Base-by-base conservation (phyloP, 441 rosid genomes). In the Dalechampia spathulata region DNA sequence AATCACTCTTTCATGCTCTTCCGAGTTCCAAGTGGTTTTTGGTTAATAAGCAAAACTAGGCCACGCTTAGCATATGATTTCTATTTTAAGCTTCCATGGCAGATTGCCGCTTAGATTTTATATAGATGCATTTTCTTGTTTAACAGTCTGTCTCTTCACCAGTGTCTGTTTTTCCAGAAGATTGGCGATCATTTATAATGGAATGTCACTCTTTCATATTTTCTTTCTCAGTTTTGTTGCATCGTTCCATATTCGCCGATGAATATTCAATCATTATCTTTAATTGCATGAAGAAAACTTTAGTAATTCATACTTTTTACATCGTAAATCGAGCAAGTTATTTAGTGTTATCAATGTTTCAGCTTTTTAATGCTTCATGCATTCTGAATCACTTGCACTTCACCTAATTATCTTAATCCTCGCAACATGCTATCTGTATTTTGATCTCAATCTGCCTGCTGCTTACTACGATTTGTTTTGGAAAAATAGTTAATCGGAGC, bases 401-500 rank as follows among this genome's bases (percentile, higher is more conserved):
- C n/a, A n/a, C n/a, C n/a, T n/a, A n/a, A n/a, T n/a, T n/a, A n/a
- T n/a, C n/a, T n/a, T n/a, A n/a, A n/a, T n/a, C n/a, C n/a, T n/a
- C n/a, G n/a, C n/a, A n/a, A n/a, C n/a, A n/a, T n/a, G n/a, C n/a
- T 6, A 5, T 10, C n/a, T 37, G 8, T 11, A 12, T 52, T 32
- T 45, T 46, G 13, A 55, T 60, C 21, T 36, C 10, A 8, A 16
- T 58, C 34, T 39, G 21, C 13, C n/a, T 38, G 37, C 16, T 54
- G 42, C 46, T 68, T 44, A 65, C 56, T 44, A 48, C 3, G 7
- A 37, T 62, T 7, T 51, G 14, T 47, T 49, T 57, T 57, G 16
- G 36, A 53, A 63, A 45, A 50, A 42, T 62, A 87, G 96, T 69
- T 87, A 17, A 3, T 82, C 15, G 96, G 92, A 6, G 92, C 82